Percentiles rank a stretch among this genome's conserved stretches.
Conservation (phyloP, 1,139 yeast species). For the Lodderomyces beijingensis region DNA sequence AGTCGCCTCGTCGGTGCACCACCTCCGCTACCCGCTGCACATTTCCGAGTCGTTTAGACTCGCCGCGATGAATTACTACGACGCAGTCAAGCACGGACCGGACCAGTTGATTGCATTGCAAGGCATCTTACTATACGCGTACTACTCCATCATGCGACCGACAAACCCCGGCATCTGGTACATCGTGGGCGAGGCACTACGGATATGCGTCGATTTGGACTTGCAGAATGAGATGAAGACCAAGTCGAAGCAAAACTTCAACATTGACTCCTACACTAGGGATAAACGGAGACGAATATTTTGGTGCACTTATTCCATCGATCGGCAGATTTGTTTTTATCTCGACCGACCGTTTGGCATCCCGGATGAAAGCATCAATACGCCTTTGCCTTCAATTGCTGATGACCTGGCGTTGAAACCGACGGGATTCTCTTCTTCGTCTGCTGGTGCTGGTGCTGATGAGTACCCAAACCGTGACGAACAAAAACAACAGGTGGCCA, state of each 20-base stretch:
- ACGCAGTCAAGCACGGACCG: constrained; percentile 51
- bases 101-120: constrained; percentile 71
- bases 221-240: constrained; percentile 57
- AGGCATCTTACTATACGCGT: constrained; percentile 62
- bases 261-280: constrained; percentile 46
- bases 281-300: constrained; percentile 77
- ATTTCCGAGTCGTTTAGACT: constrained; percentile 69
- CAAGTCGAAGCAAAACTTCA: constrained; percentile 20
- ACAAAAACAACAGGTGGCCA: constrained; percentile 23
- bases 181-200: constrained; percentile 71
- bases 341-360: constrained; percentile 72
- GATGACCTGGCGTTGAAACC: constrained; percentile 64
- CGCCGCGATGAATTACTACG: constrained; percentile 62
- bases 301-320: constrained; percentile 87
- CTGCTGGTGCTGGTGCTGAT: constrained; percentile 6
- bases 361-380: constrained; percentile 63
- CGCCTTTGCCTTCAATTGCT: constrained; percentile 64
- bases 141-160: constrained; percentile 73
- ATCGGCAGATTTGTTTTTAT: constrained; percentile 72
- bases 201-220: constrained; percentile 80
- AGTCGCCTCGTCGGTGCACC: constrained; percentile 72
- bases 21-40: constrained; percentile 61
- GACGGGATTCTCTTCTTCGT: constrained; percentile 21
- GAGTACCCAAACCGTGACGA: constrained; percentile 11
- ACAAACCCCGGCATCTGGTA: constrained; percentile 93